Base-by-base conservation (phyloP, 768 basidiomycete species). In the Cystobasidium ongulense region DNA sequence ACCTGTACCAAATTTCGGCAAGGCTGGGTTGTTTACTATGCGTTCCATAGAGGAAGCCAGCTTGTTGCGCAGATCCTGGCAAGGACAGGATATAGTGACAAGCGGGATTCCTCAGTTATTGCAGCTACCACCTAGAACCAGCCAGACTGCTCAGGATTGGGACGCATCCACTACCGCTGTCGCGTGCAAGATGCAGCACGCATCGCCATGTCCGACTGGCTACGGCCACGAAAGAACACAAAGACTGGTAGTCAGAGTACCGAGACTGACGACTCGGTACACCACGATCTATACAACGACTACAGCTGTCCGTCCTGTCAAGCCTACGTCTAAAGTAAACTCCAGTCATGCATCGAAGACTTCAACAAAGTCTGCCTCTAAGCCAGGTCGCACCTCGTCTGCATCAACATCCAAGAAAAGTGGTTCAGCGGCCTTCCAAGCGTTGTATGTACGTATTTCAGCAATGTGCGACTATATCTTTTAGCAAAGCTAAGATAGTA, bases 41-140 rank as follows among this genome's bases (percentile, higher is more conserved):
- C 35, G 18, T 21, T 35, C 68, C 25, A 38, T 38, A 1, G 68
- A 71, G 17, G n/a, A 52, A 18, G 68, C 68, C 1, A 71, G 68
- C 54, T 38, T 71, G n/a, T 53, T 52, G 33, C 50, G 68, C 3
- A 36, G 68, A 41, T 50, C 46, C 7, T 50, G 46, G 46, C n/a
- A 11, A 8, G 46, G 18, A 21, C 15, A 8, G n/a, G 21, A 21
- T 21, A 11, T 50, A 3, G 10, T 8, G 15, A 3, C 18, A 11
- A 21, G n/a, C 15, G 46, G n/a, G 21, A 4, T 21, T 50, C 5
- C 17, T 7, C 39, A 17, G 39, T 7, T 7, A 39, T 17, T n/a
- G n/a, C n/a, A n/a, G n/a, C n/a, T n/a, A n/a, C n/a, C n/a, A n/a
- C n/a, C n/a, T n/a, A n/a, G n/a, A n/a, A n/a, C n/a, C n/a, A n/a